Conservation (phyloP, 306 rosid species). For the Corylus americana region DNA sequence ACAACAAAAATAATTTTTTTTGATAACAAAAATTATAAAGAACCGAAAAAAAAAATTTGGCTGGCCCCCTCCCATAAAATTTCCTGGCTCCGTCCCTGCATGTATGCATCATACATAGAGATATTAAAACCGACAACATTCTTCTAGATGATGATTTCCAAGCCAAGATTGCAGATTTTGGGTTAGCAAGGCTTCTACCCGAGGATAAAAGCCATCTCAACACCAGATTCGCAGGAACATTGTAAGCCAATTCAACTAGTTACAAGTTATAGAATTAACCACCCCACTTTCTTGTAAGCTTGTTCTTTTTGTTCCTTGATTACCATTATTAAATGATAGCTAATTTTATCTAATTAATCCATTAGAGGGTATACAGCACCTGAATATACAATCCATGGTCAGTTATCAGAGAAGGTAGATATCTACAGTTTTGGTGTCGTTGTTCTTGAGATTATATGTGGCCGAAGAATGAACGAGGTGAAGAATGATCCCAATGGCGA, state of each 20-base stretch:
- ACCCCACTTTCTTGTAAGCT: too few species aligned
- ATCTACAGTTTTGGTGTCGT: conserved; percentile 73
- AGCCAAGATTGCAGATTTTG: conserved; percentile 72
- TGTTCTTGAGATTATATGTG: conserved; percentile 64
- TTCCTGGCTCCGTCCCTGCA: too few species aligned
- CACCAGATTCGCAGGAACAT: conserved; percentile 75
- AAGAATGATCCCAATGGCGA: conserved; percentile 44
- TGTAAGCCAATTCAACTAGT: conserved; percentile 40
- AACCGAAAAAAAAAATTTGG: too few species aligned
- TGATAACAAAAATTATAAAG: too few species aligned
- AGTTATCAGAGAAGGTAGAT: conserved; percentile 70
- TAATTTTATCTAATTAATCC: neutral
- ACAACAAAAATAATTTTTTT: too few species aligned
- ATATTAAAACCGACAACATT: conserved; percentile 65
- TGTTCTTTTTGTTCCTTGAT: neutral
- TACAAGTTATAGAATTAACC: neutral
- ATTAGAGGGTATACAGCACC: conserved; percentile 73
- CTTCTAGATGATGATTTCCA: conserved; percentile 64
- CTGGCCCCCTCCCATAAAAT: too few species aligned
- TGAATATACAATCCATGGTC: conserved; percentile 76
- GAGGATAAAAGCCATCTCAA: conserved; percentile 62
- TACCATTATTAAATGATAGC: neutral
- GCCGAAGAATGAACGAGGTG: conserved; percentile 52
- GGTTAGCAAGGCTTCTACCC: conserved; percentile 70
- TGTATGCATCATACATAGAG: conserved; percentile 74